A percentile compares a stretch with the other conserved stretches of the same genome.
Conservation (phyloP, 2,329 filamentous ascomycete species). For the Diaporthe vexans region DNA sequence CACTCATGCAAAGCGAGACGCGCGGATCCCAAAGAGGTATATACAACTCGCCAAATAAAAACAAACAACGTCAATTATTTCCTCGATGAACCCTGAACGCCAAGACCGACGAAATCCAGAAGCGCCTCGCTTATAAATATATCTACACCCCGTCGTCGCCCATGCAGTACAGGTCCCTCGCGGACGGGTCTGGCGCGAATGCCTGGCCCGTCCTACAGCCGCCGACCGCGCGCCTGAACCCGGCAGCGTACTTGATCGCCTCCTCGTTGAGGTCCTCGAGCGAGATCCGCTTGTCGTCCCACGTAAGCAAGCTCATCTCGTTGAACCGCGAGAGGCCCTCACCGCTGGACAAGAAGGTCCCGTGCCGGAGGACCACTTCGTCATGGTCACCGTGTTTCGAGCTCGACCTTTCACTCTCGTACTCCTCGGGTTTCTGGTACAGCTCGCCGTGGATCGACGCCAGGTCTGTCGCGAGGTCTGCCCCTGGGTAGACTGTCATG, state of each 20-base stretch:
- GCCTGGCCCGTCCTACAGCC: constrained; percentile 63
- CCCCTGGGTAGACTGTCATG: constrained; percentile 82
- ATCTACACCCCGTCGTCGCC: constrained; percentile 48
- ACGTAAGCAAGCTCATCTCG: constrained; percentile 72
- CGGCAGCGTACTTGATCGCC: constrained; percentile 65
- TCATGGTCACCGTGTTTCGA: constrained; percentile 46
- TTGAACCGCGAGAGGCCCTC: constrained; percentile 60
- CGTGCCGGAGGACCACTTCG: constrained; percentile 46
- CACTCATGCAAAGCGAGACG: neutral
- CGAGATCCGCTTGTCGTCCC: constrained; percentile 69
- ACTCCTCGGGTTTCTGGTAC: constrained; percentile 80
- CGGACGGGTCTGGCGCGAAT: constrained; percentile 52
- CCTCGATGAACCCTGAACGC: constrained; percentile 27
- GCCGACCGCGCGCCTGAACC: constrained; percentile 77
- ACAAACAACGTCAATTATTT: neutral
- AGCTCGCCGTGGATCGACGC: constrained; percentile 85
- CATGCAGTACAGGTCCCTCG: constrained; percentile 77
- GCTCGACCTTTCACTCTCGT: constrained; percentile 50
- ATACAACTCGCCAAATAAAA: constrained; percentile 30
- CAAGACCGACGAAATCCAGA: neutral
- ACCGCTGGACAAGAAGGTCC: constrained; percentile 61
- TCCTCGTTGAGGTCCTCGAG: constrained; percentile 56
- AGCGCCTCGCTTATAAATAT: constrained; percentile 36
- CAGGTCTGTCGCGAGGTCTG: constrained; percentile 66
- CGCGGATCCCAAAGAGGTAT: constrained; percentile 4